Conservation (phyloP, 345 rosid species). For the Trapa bicornis region DNA sequence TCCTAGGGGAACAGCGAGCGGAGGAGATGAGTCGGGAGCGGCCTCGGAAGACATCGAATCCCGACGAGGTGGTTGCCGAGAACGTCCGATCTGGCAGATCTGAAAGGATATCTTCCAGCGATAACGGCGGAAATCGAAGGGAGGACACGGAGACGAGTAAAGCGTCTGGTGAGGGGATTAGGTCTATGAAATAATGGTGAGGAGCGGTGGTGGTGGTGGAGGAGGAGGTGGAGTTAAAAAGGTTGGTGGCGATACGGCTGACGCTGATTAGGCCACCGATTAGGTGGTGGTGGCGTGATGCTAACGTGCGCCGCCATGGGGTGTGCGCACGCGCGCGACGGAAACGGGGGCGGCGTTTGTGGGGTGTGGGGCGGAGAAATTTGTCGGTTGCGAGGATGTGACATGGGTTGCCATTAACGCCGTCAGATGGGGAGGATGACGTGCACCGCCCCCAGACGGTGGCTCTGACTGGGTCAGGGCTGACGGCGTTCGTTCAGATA, state of each 20-base stretch:
- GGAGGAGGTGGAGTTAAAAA: neutral
- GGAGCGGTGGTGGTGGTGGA: slow-evolving; percentile 18
- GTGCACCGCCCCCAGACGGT: no score
- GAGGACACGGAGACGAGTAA: slow-evolving; percentile 1
- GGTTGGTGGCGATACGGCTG: neutral
- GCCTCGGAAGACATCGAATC: slow-evolving; percentile 5
- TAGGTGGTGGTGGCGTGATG: slow-evolving; percentile 8
- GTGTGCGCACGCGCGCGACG: slow-evolving; percentile 7
- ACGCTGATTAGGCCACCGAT: slow-evolving; percentile 5
- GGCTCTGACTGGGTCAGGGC: no score
- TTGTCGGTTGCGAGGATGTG: neutral
- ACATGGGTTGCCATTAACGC: slow-evolving; percentile 4
- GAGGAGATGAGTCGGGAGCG: slow-evolving; percentile 12
- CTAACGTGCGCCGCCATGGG: slow-evolving; percentile 40
- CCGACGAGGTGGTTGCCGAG: neutral
- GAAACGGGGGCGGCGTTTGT: slow-evolving; percentile 2
- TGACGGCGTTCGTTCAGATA: no score
- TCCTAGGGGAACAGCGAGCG: neutral
- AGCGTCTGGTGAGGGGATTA: slow-evolving; percentile 13
- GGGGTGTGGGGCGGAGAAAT: neutral
- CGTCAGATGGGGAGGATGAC: neutral
- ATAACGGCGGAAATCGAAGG: slow-evolving; percentile 7
- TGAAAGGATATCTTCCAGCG: neutral
- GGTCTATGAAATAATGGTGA: slow-evolving; percentile 17
- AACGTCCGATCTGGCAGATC: neutral